Evolutionary conservation across 2,329 filamentous ascomycete genomes (phyloP).

Genomic region (Chrysoporthe cubensis): DNA sequence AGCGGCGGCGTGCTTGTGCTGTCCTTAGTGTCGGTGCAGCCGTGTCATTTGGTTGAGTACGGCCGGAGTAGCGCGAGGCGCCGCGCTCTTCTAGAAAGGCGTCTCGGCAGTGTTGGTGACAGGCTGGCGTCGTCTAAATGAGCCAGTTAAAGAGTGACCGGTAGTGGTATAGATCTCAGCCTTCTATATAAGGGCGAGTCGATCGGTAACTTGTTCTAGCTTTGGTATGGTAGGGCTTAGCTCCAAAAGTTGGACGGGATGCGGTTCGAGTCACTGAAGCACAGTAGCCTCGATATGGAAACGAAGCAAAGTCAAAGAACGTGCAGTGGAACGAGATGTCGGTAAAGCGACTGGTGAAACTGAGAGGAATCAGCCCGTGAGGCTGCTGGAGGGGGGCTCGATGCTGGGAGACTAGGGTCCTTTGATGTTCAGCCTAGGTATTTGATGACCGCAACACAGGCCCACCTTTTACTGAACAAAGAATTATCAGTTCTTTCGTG

Average conservation of each 20-base stretch:
- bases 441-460: neutral
- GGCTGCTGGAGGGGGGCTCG: neutral
- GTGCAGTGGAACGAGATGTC: neutral
- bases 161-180: neutral
- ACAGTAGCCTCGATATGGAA: neutral
- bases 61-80: conserved; percentile 13
- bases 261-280: neutral
- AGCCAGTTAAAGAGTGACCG: neutral
- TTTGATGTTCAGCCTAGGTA: conserved; percentile 1
- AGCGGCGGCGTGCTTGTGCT: conserved; percentile 11
- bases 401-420: neutral
- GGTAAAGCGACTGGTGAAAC: neutral
- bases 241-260: neutral
- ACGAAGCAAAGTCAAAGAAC: neutral
- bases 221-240: neutral
- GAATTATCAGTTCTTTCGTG: conserved; percentile 1
- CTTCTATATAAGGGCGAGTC: neutral
- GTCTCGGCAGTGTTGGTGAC: neutral
- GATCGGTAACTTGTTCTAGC: neutral
- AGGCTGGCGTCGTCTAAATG: neutral
- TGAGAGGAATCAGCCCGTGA: neutral
- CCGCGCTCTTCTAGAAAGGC: neutral
- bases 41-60: conserved; percentile 4
- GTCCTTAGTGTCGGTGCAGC: conserved; percentile 9
- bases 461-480: neutral